These are phyloP conservation scores for Aspergillus nidulans DNA, from an alignment of 495 filamentous ascomycete species.

Conservation along the genomic window DNA sequence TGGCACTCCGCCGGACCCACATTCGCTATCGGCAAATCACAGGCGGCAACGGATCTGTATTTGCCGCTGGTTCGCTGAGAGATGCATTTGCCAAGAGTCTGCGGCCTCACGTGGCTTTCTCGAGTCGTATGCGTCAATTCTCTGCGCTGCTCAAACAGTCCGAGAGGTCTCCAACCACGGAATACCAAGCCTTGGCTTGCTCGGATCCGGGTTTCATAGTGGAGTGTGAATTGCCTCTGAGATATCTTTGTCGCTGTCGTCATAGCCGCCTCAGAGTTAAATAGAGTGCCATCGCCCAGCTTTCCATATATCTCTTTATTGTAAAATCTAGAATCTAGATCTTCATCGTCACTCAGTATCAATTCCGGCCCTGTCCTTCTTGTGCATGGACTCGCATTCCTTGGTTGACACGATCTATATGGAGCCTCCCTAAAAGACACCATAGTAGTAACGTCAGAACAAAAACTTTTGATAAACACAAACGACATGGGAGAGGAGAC, in stretches of 20 bases:
- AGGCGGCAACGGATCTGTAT: background rate
- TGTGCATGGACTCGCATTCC: slow-evolving; percentile 37
- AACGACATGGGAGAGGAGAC: slow-evolving; percentile 18
- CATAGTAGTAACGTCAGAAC: slow-evolving; percentile 20
- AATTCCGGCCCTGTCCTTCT: background rate
- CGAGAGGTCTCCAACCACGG: slow-evolving; percentile 5
- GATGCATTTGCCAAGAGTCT: slow-evolving; percentile 15
- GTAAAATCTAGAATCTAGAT: slow-evolving; percentile 14
- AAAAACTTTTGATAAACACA: background rate
- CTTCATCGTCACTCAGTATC: background rate
- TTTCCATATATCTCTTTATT: background rate
- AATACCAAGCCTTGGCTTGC: slow-evolving; percentile 7
- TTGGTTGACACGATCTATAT: slow-evolving; percentile 34
- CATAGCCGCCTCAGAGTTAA: slow-evolving; percentile 16
- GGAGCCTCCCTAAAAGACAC: slow-evolving; percentile 31
- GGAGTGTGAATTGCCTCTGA: background rate
- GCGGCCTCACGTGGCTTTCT: slow-evolving; percentile 21
- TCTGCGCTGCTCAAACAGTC: slow-evolving; percentile 16
- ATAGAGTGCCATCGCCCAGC: slow-evolving; percentile 4
- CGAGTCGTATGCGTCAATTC: slow-evolving; percentile 12
- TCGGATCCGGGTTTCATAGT: slow-evolving; percentile 2
- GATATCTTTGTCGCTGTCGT: slow-evolving; percentile 1
- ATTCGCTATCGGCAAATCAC: slow-evolving; percentile 17
- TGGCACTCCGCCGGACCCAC: slow-evolving; percentile 26
- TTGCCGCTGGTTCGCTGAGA: slow-evolving; percentile 4